These are phyloP conservation scores for Starmerella davenportii DNA, from an alignment of 805 yeast species.

Conservation along the genomic window DNA sequence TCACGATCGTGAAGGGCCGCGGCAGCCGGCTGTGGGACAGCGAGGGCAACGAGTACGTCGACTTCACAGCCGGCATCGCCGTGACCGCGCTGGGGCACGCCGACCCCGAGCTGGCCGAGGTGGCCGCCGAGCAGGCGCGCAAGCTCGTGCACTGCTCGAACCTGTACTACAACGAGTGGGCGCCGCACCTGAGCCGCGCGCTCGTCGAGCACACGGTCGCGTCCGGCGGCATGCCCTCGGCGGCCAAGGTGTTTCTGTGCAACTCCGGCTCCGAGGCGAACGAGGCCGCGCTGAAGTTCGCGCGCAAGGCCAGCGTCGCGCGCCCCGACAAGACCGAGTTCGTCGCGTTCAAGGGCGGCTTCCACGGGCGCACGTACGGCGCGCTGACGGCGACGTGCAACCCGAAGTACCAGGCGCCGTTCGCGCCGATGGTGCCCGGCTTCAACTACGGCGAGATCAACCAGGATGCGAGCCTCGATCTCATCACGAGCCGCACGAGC, in stretches of 20 bases:
- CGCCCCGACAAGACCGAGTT: constrained; percentile 44
- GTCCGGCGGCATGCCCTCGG: constrained; percentile 66
- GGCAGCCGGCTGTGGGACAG: constrained; percentile 71
- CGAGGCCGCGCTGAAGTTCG: constrained; percentile 62
- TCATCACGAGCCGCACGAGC: constrained; percentile 50
- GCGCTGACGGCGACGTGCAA: constrained; percentile 84
- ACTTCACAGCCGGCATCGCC: constrained; percentile 91
- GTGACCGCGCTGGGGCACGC: constrained; percentile 91
- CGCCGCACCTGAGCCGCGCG: constrained; percentile 58
- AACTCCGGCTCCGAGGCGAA: constrained; percentile 69
- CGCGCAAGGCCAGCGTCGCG: constrained; percentile 55
- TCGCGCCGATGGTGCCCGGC: constrained; percentile 82
- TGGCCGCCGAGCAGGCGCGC: constrained; percentile 52
- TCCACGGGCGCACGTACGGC: constrained; percentile 94
- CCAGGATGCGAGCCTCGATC: constrained; percentile 41
- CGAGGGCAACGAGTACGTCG: constrained; percentile 58
- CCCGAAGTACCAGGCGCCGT: constrained; percentile 82
- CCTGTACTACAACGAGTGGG: constrained; percentile 66
- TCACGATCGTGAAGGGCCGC: constrained; percentile 62
- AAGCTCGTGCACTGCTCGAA: constrained; percentile 73
- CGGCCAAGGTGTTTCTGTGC: constrained; percentile 52
- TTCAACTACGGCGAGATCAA: constrained; percentile 49
- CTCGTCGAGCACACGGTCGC: constrained; percentile 50
- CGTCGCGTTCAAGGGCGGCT: constrained; percentile 72
- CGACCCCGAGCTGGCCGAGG: constrained; percentile 51